Evolutionary conservation across 768 basidiomycete species (phyloP).

Genomic region (Suillus weaverae): DNA sequence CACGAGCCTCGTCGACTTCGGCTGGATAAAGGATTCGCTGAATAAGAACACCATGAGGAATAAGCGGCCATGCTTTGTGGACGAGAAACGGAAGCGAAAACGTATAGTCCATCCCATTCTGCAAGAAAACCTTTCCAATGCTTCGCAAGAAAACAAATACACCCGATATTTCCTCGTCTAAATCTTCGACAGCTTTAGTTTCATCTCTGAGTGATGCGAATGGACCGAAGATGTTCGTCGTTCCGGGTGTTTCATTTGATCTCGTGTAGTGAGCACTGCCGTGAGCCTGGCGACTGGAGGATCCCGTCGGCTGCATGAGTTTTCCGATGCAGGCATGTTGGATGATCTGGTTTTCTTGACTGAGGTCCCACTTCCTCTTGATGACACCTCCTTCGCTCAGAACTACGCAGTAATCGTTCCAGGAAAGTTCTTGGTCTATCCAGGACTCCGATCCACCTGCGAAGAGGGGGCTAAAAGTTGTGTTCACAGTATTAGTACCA

Average conservation of each 20-base stretch:
- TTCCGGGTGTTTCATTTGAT: slow-evolving; percentile 18
- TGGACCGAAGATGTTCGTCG: slow-evolving; percentile 40
- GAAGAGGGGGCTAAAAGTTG: slow-evolving; percentile 44
- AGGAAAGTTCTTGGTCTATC: slow-evolving; percentile 66
- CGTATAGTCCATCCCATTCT: slow-evolving; percentile 72
- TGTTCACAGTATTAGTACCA: slow-evolving; percentile 40
- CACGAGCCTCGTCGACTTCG: slow-evolving; percentile 65
- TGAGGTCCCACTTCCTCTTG: slow-evolving; percentile 71
- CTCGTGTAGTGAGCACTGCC: slow-evolving; percentile 30
- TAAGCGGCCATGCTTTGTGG: slow-evolving; percentile 73
- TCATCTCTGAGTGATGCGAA: slow-evolving; percentile 32
- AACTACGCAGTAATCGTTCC: slow-evolving; percentile 65
- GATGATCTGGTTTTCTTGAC: slow-evolving; percentile 67
- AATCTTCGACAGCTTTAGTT: slow-evolving; percentile 35
- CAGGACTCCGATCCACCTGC: slow-evolving; percentile 39
- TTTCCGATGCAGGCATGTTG: slow-evolving; percentile 81
- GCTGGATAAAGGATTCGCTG: slow-evolving; percentile 68
- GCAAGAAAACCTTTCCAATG: slow-evolving; percentile 68
- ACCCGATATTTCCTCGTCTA: slow-evolving; percentile 46
- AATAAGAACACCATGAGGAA: slow-evolving; percentile 77
- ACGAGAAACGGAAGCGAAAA: slow-evolving; percentile 82
- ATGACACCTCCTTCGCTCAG: slow-evolving; percentile 69
- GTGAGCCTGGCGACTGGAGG: slow-evolving; percentile 24
- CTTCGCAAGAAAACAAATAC: slow-evolving; percentile 79
- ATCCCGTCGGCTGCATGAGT: slow-evolving; percentile 52